These are phyloP conservation scores for Mortierella sp. DNA, from an alignment of 371 early-diverging fungal species.

Conservation along the genomic window DNA sequence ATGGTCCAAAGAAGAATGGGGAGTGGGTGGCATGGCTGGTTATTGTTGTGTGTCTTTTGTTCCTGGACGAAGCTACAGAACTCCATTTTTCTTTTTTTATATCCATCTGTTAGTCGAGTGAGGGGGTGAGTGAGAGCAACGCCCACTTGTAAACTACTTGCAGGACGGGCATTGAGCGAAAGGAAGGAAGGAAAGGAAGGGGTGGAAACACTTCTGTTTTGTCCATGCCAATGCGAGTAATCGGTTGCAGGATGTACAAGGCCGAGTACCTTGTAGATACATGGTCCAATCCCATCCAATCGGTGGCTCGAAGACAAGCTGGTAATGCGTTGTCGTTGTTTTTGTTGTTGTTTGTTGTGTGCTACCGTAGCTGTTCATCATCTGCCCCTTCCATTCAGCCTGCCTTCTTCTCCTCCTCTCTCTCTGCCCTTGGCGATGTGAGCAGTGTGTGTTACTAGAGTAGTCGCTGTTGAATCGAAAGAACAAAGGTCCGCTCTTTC, in stretches of 20 bases:
- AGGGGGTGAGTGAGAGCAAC: neutral
- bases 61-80: neutral
- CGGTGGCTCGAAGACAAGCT: too few relatives aligned
- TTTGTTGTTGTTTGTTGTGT: neutral
- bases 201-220: neutral
- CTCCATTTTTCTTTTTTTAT: neutral
- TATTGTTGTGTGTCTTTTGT: neutral
- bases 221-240: constrained; percentile 12
- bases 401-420: neutral
- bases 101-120: neutral
- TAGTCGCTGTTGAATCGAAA: neutral
- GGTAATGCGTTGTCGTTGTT: neutral
- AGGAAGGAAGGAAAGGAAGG: neutral
- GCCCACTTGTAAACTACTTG: neutral
- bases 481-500: neutral
- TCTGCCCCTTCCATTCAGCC: neutral
- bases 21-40: neutral
- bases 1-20: neutral
- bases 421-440: neutral
- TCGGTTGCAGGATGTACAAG: neutral
- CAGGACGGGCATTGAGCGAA: neutral
- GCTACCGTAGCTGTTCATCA: neutral
- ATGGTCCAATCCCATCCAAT: neutral
- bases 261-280: neutral
- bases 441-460: neutral